Percentiles rank a stretch among this genome's conserved stretches.
These are phyloP conservation scores for Ustilago bromivora DNA, from an alignment of 1,284 basidiomycete species.

Conservation along the genomic window DNA sequence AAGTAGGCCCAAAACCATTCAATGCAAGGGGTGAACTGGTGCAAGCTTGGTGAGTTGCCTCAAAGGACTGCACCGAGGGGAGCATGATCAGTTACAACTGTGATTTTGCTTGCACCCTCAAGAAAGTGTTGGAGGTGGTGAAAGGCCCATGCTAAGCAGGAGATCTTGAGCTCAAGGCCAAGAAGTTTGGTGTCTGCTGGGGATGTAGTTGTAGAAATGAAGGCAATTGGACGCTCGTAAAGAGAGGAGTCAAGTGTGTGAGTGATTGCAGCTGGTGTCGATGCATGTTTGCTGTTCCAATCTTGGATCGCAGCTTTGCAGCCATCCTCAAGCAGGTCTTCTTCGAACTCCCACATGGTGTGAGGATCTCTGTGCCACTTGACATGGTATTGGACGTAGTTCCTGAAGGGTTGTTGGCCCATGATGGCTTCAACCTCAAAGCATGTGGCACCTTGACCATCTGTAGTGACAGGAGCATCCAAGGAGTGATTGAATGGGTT, in stretches of 20 bases:
- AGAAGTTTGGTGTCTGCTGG: too few species aligned
- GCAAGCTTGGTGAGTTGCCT: background rate
- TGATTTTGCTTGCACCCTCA: constrained; percentile 5
- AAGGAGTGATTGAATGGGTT: too few species aligned
- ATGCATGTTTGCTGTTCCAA: background rate
- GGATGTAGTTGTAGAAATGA: too few species aligned
- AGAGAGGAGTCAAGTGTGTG: too few species aligned
- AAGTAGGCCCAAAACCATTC: constrained; percentile 8
- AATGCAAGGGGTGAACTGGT: constrained; percentile 5
- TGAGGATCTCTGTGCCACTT: background rate
- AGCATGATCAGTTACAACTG: constrained; percentile 9
- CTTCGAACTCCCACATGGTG: background rate
- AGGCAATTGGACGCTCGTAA: too few species aligned
- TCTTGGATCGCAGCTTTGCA: background rate
- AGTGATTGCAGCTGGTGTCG: too few species aligned
- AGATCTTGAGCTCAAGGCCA: too few species aligned
- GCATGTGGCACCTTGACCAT: background rate
- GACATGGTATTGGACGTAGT: background rate
- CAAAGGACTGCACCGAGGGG: background rate
- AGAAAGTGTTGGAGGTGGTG: background rate
- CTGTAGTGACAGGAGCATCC: background rate
- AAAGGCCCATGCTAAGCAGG: too few species aligned
- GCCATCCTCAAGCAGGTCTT: background rate
- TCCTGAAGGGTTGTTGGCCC: background rate
- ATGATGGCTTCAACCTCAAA: background rate